Conservation (phyloP, 805 yeast species). For the Saturnispora gosingensis region DNA sequence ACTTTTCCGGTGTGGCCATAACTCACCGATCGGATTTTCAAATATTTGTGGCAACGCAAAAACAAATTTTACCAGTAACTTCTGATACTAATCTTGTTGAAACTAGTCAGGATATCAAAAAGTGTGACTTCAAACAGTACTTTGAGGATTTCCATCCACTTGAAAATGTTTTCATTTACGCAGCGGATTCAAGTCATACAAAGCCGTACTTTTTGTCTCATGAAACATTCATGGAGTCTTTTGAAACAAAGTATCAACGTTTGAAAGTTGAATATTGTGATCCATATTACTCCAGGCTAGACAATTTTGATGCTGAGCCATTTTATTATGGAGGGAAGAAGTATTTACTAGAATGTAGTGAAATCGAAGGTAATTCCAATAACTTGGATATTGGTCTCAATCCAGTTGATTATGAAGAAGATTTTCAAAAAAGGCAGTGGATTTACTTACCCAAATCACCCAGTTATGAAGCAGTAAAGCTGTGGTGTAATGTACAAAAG, state of each 20-base stretch:
- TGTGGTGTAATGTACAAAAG: conserved; percentile 25
- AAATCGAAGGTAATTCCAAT: conserved; percentile 19
- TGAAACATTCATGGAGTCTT: conserved; percentile 18
- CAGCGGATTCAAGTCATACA: not conserved
- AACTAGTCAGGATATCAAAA: not conserved
- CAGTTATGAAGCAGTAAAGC: conserved; percentile 26
- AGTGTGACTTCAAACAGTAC: not conserved
- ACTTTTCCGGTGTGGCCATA: not conserved
- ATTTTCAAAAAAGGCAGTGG: conserved; percentile 8
- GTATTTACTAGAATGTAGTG: conserved; percentile 37
- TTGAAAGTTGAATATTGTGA: conserved; percentile 47
- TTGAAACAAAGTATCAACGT: conserved; percentile 35
- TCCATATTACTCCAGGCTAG: conserved; percentile 50
- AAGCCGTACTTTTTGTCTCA: conserved; percentile 15
- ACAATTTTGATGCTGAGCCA: conserved; percentile 46
- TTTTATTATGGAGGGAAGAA: conserved; percentile 61
- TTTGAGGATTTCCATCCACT: conserved; percentile 1
- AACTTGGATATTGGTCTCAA: not conserved
- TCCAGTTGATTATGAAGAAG: not conserved
- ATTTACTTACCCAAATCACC: conserved; percentile 36
- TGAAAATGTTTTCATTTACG: not conserved
- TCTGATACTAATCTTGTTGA: not conserved
- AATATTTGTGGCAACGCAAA: conserved; percentile 5
- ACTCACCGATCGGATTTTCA: not conserved
- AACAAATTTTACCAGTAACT: not conserved